A percentile compares a stretch with the other conserved stretches of the same genome.
Evolutionary conservation across 2,329 filamentous ascomycete genomes (phyloP).

Genomic region (Fusarium incarnatum): DNA sequence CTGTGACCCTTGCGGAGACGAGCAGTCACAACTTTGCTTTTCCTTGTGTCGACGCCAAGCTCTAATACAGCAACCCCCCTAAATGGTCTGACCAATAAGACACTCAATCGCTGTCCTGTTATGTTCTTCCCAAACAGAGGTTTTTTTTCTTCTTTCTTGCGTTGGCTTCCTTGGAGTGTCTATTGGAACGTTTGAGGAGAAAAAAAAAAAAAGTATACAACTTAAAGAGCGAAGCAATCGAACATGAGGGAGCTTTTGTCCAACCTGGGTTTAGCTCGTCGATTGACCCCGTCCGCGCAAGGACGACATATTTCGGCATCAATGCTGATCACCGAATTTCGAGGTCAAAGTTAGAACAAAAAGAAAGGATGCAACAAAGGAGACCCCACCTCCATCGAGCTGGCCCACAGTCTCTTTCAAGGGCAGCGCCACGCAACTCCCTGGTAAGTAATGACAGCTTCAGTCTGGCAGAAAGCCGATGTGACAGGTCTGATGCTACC

Average conservation of each 20-base stretch:
- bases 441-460: constrained; percentile 43
- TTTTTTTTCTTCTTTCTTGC: neutral
- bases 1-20: constrained; percentile 31
- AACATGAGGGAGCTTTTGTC: neutral
- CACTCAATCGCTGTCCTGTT: constrained; percentile 23
- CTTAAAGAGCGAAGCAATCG: neutral
- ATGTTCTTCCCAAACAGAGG: constrained; percentile 12
- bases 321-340: neutral
- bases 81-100: constrained; percentile 12
- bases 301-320: constrained; percentile 6
- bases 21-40: constrained; percentile 45
- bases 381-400: constrained; percentile 38
- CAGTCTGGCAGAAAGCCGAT: constrained; percentile 49
- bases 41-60: constrained; percentile 28
- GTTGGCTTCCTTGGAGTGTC: neutral
- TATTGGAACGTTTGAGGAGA: neutral
- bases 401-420: constrained; percentile 39
- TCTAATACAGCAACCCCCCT: constrained; percentile 16
- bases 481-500: constrained; percentile 51
- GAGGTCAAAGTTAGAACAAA: constrained; percentile 16
- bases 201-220: neutral
- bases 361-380: constrained; percentile 18
- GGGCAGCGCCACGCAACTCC: constrained; percentile 43
- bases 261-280: neutral
- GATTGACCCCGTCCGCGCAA: constrained; percentile 4